phyloP scores from a whole-genome alignment of 179 eudicot species.

The Actinidia arguta region DNA sequence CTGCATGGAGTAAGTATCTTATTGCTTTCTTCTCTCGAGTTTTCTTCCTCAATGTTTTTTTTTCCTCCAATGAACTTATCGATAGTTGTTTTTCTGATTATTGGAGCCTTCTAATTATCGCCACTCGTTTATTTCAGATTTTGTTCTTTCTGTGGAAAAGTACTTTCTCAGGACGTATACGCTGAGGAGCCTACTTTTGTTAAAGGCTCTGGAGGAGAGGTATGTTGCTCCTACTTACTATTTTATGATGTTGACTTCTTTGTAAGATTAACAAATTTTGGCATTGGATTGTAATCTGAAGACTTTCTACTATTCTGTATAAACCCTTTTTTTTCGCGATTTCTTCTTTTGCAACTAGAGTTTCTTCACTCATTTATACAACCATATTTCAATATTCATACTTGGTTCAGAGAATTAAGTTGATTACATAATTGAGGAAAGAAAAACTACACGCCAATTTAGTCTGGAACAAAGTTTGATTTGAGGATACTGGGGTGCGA shows the following conservation, averaged over 20 bases:
- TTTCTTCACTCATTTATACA: no score
- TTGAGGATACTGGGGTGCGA: no score
- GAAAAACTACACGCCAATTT: no score
- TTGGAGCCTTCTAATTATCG: background rate
- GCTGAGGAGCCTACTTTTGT: slow-evolving; percentile 26
- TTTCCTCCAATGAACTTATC: background rate
- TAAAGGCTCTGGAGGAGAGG: slow-evolving; percentile 21
- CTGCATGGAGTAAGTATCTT: slow-evolving; percentile 2
- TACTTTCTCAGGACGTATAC: background rate
- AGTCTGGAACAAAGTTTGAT: no score
- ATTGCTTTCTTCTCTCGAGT: background rate
- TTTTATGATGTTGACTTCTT: background rate
- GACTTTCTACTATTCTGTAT: no score
- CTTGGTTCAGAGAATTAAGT: no score
- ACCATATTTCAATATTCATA: no score
- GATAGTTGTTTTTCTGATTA: no score
- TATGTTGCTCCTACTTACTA: background rate
- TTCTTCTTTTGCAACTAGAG: no score
- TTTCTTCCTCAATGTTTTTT: background rate
- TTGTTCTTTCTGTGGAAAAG: slow-evolving; percentile 15
- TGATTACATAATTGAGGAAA: no score
- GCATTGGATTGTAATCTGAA: no score
- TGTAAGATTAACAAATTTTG: background rate
- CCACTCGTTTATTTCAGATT: slow-evolving; percentile 3
- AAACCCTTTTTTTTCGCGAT: no score